A percentile compares a stretch with the other conserved stretches of the same genome.
Conservation (phyloP, 1,139 yeast genomes). For the Yamadazyma blattariae region DNA sequence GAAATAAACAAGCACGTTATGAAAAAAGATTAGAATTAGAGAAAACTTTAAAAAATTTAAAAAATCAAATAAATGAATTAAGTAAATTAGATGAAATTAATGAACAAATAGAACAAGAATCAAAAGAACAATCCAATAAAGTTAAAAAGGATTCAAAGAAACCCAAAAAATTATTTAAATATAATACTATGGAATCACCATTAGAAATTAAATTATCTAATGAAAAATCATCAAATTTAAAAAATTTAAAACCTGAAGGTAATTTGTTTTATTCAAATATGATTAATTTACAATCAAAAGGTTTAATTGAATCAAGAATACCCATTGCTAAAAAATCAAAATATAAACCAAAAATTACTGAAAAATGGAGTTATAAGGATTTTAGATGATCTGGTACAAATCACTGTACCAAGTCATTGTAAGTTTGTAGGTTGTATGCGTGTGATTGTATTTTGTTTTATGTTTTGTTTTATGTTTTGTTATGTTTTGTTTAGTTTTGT, state of each 20-base stretch:
- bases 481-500: too few species aligned
- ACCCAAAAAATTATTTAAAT: conserved; percentile 46
- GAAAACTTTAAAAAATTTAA: conserved; percentile 54
- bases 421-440: too few species aligned
- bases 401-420: too few species aligned
- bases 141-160: conserved; percentile 21
- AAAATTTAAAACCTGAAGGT: conserved; percentile 89
- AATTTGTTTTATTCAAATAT: conserved; percentile 79
- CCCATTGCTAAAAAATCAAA: conserved; percentile 66
- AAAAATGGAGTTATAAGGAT: conserved; percentile 91
- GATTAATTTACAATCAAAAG: conserved; percentile 76
- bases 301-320: conserved; percentile 81
- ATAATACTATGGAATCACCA: conserved; percentile 58
- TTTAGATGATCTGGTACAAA: conserved; percentile 48
- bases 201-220: conserved; percentile 87
- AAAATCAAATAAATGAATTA: conserved; percentile 55
- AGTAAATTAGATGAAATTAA: conserved; percentile 45
- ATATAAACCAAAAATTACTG: conserved; percentile 73
- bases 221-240: conserved; percentile 81
- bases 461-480: too few species aligned
- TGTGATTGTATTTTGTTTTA: too few species aligned
- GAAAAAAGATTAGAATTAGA: conserved; percentile 58
- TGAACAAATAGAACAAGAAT: conserved; percentile 12
- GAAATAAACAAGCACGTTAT: conserved; percentile 70
- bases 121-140: conserved; percentile 16